A percentile compares a stretch with the other conserved stretches of the same genome.
These are phyloP conservation scores for Chondrus crispus DNA, from an alignment of 23 red algal genomes.

Conservation along the genomic window DNA sequence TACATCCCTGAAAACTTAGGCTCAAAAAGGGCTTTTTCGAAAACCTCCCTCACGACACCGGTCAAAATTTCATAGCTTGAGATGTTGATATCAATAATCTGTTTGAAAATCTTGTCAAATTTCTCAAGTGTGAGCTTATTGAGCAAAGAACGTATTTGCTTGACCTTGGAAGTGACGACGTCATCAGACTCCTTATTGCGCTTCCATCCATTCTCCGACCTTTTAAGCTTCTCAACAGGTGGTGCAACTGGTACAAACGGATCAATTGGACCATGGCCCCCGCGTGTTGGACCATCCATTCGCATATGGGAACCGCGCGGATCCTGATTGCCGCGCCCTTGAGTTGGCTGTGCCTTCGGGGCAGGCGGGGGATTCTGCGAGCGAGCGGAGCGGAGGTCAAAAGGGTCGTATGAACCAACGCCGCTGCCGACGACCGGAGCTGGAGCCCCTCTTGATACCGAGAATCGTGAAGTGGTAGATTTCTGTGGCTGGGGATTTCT, in stretches of 20 bases:
- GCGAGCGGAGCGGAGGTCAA: constrained; percentile 33
- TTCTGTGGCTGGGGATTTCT: background rate
- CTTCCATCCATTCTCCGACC: constrained; percentile 89
- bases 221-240: constrained; percentile 67
- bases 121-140: constrained; percentile 99
- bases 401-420: background rate
- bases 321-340: constrained; percentile 10
- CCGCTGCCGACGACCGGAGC: background rate
- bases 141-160: constrained; percentile 76
- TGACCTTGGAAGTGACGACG: constrained; percentile 74
- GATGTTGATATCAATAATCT: constrained; percentile 87
- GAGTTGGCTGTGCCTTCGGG: background rate
- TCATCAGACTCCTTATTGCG: constrained; percentile 68
- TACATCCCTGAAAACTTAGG: constrained; percentile 95
- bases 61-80: constrained; percentile 51
- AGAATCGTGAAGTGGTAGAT: background rate
- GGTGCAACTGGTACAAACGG: constrained; percentile 22
- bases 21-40: constrained; percentile 93
- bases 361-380: constrained; percentile 18
- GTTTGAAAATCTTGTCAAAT: constrained; percentile 94
- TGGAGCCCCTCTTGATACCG: background rate
- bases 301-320: constrained; percentile 46
- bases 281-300: background rate
- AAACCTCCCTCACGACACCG: constrained; percentile 87
- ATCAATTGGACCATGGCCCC: constrained; percentile 20